A percentile compares a stretch with the other conserved stretches of the same genome.
Evolutionary conservation across 257 asterid species (phyloP).

Genomic region (Ligustrum vulgare): DNA sequence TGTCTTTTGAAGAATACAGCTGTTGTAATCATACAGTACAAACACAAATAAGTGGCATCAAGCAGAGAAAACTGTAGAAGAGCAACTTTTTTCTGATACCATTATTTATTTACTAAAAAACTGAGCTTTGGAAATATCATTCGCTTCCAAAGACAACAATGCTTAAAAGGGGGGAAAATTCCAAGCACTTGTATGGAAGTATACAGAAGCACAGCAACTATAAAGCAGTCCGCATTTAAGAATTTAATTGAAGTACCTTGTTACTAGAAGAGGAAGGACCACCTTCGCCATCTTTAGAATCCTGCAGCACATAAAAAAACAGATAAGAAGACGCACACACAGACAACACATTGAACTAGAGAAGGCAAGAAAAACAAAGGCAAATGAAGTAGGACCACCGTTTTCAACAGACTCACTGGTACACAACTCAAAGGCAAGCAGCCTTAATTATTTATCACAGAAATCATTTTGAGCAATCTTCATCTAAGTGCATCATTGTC

Average conservation of each 20-base stretch:
- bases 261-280: slow-evolving; percentile 41
- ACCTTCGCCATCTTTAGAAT: slow-evolving; percentile 39
- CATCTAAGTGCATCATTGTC: neutral
- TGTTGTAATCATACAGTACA: no score
- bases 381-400: slow-evolving; percentile 11
- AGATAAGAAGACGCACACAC: slow-evolving; percentile 10
- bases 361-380: slow-evolving; percentile 2
- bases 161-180: neutral
- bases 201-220: neutral
- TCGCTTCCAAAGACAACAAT: neutral
- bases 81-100: neutral
- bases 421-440: neutral
- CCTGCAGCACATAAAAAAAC: slow-evolving; percentile 31
- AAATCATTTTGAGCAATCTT: neutral
- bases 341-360: neutral
- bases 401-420: neutral
- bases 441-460: slow-evolving; percentile 4
- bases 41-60: no score
- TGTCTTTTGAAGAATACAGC: no score
- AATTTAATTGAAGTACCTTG: slow-evolving; percentile 38
- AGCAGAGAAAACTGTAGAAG: no score
- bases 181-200: neutral
- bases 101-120: neutral
- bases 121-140: neutral
- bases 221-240: neutral